A percentile compares a stretch with the other conserved stretches of the same genome.
Conservation (phyloP, 176 grass and related monocot genomes). For the Eremochloa ophiuroides region DNA sequence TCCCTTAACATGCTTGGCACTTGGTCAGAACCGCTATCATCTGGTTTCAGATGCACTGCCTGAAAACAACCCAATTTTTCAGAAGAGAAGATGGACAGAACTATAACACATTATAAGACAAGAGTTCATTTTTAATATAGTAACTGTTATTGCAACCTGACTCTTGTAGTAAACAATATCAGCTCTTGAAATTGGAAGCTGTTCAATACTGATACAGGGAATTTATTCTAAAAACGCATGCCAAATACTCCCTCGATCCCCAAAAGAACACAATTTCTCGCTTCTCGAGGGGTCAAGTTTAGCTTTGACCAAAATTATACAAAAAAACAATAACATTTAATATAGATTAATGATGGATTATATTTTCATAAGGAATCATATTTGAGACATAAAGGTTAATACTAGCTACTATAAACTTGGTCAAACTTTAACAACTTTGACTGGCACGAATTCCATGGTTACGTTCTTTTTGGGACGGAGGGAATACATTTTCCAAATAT, state of each 20-base stretch:
- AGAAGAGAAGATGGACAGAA: constrained; percentile 14
- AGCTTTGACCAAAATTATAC: too few relatives aligned
- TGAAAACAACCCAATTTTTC: constrained; percentile 31
- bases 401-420: too few relatives aligned
- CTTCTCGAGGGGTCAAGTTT: too few relatives aligned
- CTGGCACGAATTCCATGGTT: too few relatives aligned
- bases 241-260: too few relatives aligned
- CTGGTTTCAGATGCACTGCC: constrained; percentile 83
- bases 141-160: background rate
- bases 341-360: too few relatives aligned
- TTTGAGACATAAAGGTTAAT: too few relatives aligned
- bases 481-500: constrained; percentile 4
- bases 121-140: background rate
- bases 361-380: too few relatives aligned
- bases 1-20: constrained; percentile 29
- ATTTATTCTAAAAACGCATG: background rate
- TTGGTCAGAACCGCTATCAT: constrained; percentile 43
- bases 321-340: too few relatives aligned
- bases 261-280: too few relatives aligned
- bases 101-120: background rate
- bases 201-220: background rate
- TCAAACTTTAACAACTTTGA: too few relatives aligned
- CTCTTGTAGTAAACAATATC: background rate
- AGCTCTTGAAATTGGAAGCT: background rate
- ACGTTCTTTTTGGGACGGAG: too few relatives aligned